Conservation (phyloP, 2,329 filamentous ascomycete genomes). For the Fusarium paranaense region DNA sequence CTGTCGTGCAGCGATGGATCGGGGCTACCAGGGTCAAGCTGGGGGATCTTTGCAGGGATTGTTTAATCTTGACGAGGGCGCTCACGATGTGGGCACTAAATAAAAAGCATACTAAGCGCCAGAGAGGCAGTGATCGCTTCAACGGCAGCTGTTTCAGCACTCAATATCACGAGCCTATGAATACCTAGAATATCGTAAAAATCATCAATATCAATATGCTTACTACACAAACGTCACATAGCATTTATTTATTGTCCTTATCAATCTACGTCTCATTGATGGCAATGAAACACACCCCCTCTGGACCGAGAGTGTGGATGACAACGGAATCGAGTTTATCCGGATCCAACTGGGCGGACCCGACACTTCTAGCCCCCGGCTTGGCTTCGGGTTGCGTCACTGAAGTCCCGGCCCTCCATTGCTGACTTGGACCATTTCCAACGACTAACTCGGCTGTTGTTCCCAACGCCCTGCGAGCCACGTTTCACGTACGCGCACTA, state of each 20-base stretch:
- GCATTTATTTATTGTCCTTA: neutral
- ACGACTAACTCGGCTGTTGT: constrained; percentile 18
- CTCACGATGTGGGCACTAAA: neutral
- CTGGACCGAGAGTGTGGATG: neutral
- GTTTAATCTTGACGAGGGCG: neutral
- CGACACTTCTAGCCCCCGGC: constrained; percentile 8
- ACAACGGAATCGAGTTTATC: constrained; percentile 38
- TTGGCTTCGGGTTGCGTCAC: constrained; percentile 40
- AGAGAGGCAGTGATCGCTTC: neutral
- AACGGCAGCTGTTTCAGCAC: neutral
- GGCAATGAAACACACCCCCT: neutral
- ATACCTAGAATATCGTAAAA: too few relatives aligned
- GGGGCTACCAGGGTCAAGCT: constrained; percentile 35
- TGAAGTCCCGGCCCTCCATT: constrained; percentile 18
- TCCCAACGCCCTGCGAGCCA: constrained; percentile 17
- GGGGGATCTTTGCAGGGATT: constrained; percentile 37
- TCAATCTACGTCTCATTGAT: neutral
- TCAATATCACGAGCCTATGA: neutral
- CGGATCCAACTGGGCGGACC: constrained; percentile 21
- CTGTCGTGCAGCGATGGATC: constrained; percentile 32
- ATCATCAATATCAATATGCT: neutral
- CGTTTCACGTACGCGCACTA: constrained; percentile 24
- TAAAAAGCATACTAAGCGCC: neutral
- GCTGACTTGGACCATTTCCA: constrained; percentile 3
- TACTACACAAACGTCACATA: neutral